Base-by-base conservation (phyloP, 148 eudicot species). In the Diospyros lotus region DNA sequence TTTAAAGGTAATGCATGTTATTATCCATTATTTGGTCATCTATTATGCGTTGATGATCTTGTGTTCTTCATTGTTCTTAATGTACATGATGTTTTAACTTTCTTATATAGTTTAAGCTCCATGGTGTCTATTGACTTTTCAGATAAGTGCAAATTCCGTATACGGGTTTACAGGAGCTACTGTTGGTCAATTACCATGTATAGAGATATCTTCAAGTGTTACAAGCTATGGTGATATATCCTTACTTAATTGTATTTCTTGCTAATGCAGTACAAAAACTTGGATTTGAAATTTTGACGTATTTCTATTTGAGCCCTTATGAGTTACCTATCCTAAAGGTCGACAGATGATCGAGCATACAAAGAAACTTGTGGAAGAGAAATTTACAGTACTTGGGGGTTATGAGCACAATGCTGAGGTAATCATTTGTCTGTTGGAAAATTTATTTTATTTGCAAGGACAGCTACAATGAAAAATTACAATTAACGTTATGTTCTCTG, bases 81-180 rank as follows among this genome's bases (percentile, higher is more conserved):
- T n/a, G 5, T 40, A 52, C n/a, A n/a, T 61, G 41, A 42, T 38
- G 43, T 18, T 38, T 8, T 52, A 8, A 54, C 6, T 9, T 48
- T 52, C n/a, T 68, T 54, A 15, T 40, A 3, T 52, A 54, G 67
- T 52, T 66, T 62, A 50, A 76, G 74, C 52, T 73, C 41, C 11
- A n/a, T 55, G 50, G 44, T 73, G 58, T 78, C 45, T 64, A 68
- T 75, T 78, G 77, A 10, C 52, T 65, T 85, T 79, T 79, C 97
- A 95, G 99, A 89, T 95, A 73, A 95, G 99, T 83, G 99, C 99
- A 58, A 95, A 95, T 85, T 95, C 99, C 78, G 97, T 95, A n/a
- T 95, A 95, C 82, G 99, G 99, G 78, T 95, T 95, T 82, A 95
- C 97, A 64, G 99, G 99, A 84, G 99, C 99, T 78, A 89, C 97